Base-by-base conservation (phyloP, 306 rosid species). In the Cucurbita maxima region DNA sequence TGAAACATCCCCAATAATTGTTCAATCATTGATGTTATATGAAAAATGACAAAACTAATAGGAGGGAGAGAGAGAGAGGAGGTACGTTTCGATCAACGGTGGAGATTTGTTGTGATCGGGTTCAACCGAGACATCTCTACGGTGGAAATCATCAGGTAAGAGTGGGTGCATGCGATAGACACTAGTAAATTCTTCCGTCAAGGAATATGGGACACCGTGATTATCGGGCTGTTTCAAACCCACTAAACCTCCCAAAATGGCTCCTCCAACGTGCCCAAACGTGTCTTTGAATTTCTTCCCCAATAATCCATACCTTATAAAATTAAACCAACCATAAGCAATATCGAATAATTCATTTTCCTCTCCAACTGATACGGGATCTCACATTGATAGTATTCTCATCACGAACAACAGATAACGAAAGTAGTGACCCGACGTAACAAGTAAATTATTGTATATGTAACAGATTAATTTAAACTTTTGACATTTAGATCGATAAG, bases 101-200 rank as follows among this genome's bases (percentile, higher is more conserved):
- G 91, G 94, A 60, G 71, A 64, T 43, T 68, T 84, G 61, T 69
- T 79, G 67, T 88, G 66, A 58, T 76, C 68, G 45, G 76, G 53
- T 72, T 73, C n/a, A 3, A 67, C 20, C 8, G 79, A 72, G 14
- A 82, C 73, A 64, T 86, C 80, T 58, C 89, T 79, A 3, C 88
- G 76, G 62, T 76, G 55, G 85, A 84, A 59, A 45, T 83, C 79
- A 19, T 90, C 92, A 0, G 95, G 96, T 6, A 90, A 75, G 15
- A 87, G 85, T 3, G 92, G 19, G 58, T 91, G 97, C 87, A 88
- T 87, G 66, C 97, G 86, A 66, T 88, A 91, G n/a, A 86, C 96
- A 22, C 92, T 81, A 0, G 71, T 79, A 48, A 91, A 91, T 80
- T 88, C 97, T 78, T 91, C 96, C 0, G 96, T 88, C 6, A 89